Conservation (phyloP, 306 rosid species). For the Malus orientalis region DNA sequence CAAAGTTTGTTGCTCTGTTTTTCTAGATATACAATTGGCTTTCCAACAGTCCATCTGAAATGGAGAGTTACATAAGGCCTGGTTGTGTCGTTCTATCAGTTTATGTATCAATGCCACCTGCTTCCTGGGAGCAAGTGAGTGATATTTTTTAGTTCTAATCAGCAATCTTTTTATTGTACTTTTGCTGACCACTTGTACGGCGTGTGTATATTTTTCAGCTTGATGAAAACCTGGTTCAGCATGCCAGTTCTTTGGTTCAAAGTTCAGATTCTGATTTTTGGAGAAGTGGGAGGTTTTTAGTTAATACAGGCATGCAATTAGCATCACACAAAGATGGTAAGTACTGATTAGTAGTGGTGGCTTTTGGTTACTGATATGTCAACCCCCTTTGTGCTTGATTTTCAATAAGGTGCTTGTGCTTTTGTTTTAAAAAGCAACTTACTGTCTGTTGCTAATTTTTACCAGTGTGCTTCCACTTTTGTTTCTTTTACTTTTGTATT, state of each 20-base stretch:
- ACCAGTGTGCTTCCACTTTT: neutral
- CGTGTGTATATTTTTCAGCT: constrained; percentile 40
- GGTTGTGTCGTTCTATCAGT: constrained; percentile 83
- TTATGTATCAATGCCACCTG: constrained; percentile 62
- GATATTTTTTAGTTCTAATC: constrained; percentile 13
- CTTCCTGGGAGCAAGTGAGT: constrained; percentile 82
- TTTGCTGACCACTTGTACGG: constrained; percentile 27
- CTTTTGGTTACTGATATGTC: constrained; percentile 4
- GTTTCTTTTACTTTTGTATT: neutral
- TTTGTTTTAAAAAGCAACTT: neutral
- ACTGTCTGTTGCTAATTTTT: neutral
- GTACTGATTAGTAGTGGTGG: constrained; percentile 16
- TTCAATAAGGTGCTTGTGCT: neutral
- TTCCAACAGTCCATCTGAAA: constrained; percentile 77
- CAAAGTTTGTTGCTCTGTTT: neutral
- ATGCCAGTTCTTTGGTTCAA: constrained; percentile 47
- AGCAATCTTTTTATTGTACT: neutral
- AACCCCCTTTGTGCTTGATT: neutral
- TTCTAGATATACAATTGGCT: constrained; percentile 77
- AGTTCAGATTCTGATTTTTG: constrained; percentile 60
- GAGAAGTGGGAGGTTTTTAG: constrained; percentile 87
- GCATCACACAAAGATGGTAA: constrained; percentile 83
- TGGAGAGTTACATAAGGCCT: constrained; percentile 94
- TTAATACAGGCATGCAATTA: constrained; percentile 59
- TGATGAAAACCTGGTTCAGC: constrained; percentile 62